Evolutionary conservation across 2,329 filamentous ascomycete genomes (phyloP).

Genomic region (Aspergillus pseudoglaucus): DNA sequence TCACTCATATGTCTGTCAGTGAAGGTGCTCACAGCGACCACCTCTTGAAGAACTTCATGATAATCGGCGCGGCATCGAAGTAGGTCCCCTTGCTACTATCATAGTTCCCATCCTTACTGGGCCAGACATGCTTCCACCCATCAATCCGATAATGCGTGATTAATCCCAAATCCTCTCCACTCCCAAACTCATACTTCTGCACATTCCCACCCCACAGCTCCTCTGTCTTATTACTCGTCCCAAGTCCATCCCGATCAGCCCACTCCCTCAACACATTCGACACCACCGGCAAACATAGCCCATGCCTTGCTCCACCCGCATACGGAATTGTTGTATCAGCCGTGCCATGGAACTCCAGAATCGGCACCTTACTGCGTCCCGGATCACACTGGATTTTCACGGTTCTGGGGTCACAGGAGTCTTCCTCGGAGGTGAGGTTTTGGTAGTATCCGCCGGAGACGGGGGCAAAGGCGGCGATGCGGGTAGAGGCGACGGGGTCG

Average conservation of each 20-base stretch:
- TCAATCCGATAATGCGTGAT: constrained; percentile 14
- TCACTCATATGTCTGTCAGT: too few species aligned
- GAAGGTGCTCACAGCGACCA: background rate
- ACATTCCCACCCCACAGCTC: constrained; percentile 2
- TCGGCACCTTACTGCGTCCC: constrained; percentile 24
- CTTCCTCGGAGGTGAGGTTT: constrained; percentile 9
- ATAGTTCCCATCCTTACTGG: constrained; percentile 12
- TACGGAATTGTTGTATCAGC: constrained; percentile 33
- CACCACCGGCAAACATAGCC: constrained; percentile 15
- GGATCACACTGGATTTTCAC: constrained; percentile 20
- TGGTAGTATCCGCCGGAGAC: constrained; percentile 44
- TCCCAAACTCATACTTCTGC: constrained; percentile 5
- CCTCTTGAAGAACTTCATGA: constrained; percentile 15
- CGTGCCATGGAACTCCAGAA: constrained; percentile 19
- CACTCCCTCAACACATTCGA: constrained; percentile 15
- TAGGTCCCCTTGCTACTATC: constrained; percentile 11
- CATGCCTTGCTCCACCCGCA: constrained; percentile 22
- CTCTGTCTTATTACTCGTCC: constrained; percentile 3
- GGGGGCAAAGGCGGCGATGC: constrained; percentile 47
- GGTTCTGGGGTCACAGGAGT: constrained; percentile 8
- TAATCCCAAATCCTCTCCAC: background rate
- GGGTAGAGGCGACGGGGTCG: constrained; percentile 32
- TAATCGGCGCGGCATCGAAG: constrained; percentile 15
- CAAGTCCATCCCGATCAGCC: constrained; percentile 19
- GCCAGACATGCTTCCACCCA: constrained; percentile 15